A percentile compares a stretch with the other conserved stretches of the same genome.
Conservation (phyloP, 257 asterid species). For the Lithospermum erythrorhizon region DNA sequence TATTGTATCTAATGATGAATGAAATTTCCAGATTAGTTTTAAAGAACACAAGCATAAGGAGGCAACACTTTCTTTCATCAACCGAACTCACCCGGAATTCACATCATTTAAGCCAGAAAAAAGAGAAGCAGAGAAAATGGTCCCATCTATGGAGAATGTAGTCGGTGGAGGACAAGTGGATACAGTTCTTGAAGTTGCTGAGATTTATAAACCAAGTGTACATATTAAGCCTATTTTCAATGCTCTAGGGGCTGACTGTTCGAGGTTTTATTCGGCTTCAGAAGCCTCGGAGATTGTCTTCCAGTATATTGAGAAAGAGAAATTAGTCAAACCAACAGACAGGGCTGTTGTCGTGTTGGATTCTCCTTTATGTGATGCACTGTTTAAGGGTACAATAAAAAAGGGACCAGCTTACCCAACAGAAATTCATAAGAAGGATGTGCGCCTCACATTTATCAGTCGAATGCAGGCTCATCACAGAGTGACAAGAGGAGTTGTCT, state of each 20-base stretch:
- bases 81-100: conserved; percentile 70
- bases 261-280: conserved; percentile 53
- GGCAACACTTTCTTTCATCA: conserved; percentile 42
- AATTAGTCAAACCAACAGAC: conserved; percentile 60
- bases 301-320: conserved; percentile 73
- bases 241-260: conserved; percentile 59
- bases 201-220: conserved; percentile 71
- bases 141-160: conserved; percentile 31
- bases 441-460: conserved; percentile 52
- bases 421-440: conserved; percentile 77
- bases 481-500: conserved; percentile 62
- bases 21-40: conserved; percentile 54
- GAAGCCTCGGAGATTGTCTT: conserved; percentile 75
- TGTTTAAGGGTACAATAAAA: conserved; percentile 85
- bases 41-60: conserved; percentile 94
- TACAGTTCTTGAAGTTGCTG: conserved; percentile 52
- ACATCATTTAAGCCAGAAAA: conserved; percentile 78
- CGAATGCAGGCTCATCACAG: conserved; percentile 86
- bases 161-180: conserved; percentile 34
- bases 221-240: conserved; percentile 70
- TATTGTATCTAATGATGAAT: conserved; percentile 11
- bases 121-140: conserved; percentile 45
- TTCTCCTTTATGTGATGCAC: conserved; percentile 74
- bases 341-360: conserved; percentile 61
- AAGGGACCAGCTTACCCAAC: conserved; percentile 83